phyloP scores from a whole-genome alignment of 495 filamentous ascomycete species.

The Aspergillus sclerotiicarbonarius region DNA sequence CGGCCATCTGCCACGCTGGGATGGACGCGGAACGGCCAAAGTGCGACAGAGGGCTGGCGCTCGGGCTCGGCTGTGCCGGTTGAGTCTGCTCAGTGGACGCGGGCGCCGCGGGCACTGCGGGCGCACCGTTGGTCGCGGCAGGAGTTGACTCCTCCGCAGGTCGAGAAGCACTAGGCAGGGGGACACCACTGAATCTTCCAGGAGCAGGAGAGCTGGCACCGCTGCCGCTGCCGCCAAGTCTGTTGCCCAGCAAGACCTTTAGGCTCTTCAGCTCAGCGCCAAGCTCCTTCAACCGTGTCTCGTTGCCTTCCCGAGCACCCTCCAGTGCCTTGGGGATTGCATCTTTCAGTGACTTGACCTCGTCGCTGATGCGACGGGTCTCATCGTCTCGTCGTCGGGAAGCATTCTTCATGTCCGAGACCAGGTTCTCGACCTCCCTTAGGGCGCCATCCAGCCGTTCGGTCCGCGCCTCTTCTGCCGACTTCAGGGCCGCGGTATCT shows the following conservation, averaged over 20 bases:
- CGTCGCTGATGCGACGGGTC: constrained; percentile 77
- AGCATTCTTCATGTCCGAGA: constrained; percentile 74
- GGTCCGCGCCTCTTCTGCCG: constrained; percentile 78
- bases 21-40: constrained; percentile 66
- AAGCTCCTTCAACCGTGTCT: constrained; percentile 78
- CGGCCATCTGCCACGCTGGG: constrained; percentile 86
- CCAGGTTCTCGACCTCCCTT: constrained; percentile 76
- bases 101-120: constrained; percentile 28
- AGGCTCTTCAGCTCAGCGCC: constrained; percentile 87
- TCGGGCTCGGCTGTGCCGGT: constrained; percentile 35
- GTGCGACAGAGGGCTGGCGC: constrained; percentile 38
- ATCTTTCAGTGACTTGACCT: constrained; percentile 77
- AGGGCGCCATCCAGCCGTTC: constrained; percentile 81
- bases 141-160: constrained; percentile 27
- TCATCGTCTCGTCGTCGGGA: constrained; percentile 81
- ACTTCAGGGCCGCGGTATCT: constrained; percentile 84
- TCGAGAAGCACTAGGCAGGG: constrained; percentile 27
- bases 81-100: constrained; percentile 30
- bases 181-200: constrained; percentile 30
- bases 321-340: constrained; percentile 84
- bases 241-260: constrained; percentile 80
- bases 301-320: constrained; percentile 79
- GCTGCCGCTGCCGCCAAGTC: constrained; percentile 56
- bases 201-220: constrained; percentile 34
- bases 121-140: constrained; percentile 31